phyloP scores from a whole-genome alignment of 2,329 filamentous ascomycete genomes.

The Claviceps digitariae region DNA sequence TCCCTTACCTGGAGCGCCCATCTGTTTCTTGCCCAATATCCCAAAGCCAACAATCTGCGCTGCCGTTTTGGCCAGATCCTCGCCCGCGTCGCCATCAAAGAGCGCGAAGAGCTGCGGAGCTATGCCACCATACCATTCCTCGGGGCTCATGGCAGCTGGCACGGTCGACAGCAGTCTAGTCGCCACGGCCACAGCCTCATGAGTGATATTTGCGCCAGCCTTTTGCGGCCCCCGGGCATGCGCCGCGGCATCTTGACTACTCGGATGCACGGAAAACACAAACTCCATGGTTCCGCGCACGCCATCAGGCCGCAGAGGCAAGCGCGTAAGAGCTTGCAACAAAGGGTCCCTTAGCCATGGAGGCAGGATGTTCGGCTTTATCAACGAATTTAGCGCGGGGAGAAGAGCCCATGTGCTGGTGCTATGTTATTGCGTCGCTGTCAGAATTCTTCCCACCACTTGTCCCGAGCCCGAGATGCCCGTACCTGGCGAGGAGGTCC shows the following conservation, averaged over 20 bases:
- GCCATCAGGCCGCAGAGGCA: conserved; percentile 49
- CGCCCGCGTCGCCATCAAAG: conserved; percentile 38
- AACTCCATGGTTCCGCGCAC: conserved; percentile 58
- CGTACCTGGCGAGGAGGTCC: conserved; percentile 34
- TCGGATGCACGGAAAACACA: conserved; percentile 54
- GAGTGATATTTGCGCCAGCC: conserved; percentile 49
- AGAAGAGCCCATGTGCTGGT: conserved; percentile 38
- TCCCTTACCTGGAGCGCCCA: conserved; percentile 44
- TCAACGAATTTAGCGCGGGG: conserved; percentile 46
- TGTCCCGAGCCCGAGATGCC: conserved; percentile 5
- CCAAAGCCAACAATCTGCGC: conserved; percentile 37
- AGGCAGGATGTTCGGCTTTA: conserved; percentile 46
- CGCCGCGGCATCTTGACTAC: conserved; percentile 26
- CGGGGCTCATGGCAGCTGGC: conserved; percentile 37
- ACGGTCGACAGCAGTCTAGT: conserved; percentile 47
- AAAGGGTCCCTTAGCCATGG: conserved; percentile 46
- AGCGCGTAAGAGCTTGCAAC: conserved; percentile 40
- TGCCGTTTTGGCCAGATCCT: conserved; percentile 21
- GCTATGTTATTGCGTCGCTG: conserved; percentile 12
- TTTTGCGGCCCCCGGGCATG: conserved; percentile 34
- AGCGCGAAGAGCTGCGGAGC: conserved; percentile 47
- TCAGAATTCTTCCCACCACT: conserved; percentile 1
- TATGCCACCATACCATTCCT: conserved; percentile 47
- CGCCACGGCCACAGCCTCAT: conserved; percentile 52
- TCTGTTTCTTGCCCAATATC: conserved; percentile 48